These are phyloP conservation scores for Raffaelea albimanens DNA, from an alignment of 2,329 filamentous ascomycete genomes.

Conservation along the genomic window DNA sequence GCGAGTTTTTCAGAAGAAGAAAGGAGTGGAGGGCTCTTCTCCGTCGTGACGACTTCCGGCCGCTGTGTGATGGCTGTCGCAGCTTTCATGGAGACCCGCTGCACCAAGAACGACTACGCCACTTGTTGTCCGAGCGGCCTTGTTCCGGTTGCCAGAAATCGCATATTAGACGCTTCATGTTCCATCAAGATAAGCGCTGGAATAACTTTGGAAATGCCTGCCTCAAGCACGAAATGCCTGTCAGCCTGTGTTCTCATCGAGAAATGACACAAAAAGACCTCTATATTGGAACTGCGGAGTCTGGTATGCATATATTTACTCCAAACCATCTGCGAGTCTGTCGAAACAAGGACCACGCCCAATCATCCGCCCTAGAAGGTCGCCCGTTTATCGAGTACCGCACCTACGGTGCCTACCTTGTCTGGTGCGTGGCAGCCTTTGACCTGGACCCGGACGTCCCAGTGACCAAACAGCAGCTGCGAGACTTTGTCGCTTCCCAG, in stretches of 20 bases:
- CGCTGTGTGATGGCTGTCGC: background rate
- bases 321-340: background rate
- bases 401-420: background rate
- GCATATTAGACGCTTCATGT: no score
- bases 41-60: background rate
- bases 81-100: background rate
- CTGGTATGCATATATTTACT: background rate
- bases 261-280: no score
- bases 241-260: no score
- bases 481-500: background rate
- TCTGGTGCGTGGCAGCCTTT: background rate
- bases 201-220: no score
- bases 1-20: constrained; percentile 1
- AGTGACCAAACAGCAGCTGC: constrained; percentile 1
- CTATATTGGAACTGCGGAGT: no score
- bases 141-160: no score
- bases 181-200: no score
- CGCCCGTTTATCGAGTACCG: background rate
- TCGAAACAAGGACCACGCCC: background rate
- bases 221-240: no score
- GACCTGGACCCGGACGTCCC: background rate
- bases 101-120: background rate
- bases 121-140: no score
- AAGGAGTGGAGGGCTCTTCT: constrained; percentile 1
- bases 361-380: background rate